phyloP scores from a whole-genome alignment of 2,329 filamentous ascomycete genomes.

The Fusarium sublunatum region DNA sequence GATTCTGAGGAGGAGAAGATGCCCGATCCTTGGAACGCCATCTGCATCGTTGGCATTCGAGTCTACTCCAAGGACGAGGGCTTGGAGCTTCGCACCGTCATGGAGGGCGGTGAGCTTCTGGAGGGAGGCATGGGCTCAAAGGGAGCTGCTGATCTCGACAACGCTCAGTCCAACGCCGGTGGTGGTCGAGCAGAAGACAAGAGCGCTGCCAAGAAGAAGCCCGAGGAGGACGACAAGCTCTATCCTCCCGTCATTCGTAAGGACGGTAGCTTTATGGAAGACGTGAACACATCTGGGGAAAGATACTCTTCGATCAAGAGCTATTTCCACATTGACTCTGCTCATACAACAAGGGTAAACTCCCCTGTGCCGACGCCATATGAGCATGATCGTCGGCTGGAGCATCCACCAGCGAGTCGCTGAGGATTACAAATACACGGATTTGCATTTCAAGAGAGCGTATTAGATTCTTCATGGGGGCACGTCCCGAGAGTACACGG shows the following conservation, averaged over 20 bases:
- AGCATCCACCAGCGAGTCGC: conserved; percentile 17
- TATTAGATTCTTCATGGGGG: conserved; percentile 18
- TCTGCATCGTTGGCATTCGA: conserved; percentile 69
- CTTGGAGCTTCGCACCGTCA: conserved; percentile 65
- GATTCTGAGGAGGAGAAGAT: conserved; percentile 68
- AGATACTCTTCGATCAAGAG: conserved; percentile 43
- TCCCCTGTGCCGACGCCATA: conserved; percentile 49
- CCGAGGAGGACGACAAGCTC: conserved; percentile 10
- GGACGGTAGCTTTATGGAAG: conserved; percentile 41
- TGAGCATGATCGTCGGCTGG: conserved; percentile 46
- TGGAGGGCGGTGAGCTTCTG: conserved; percentile 65
- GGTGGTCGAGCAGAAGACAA: conserved; percentile 54
- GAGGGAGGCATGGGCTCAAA: conserved; percentile 69
- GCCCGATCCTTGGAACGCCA: conserved; percentile 70
- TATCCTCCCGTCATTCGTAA: conserved; percentile 45
- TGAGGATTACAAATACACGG: conserved; percentile 3
- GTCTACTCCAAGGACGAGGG: conserved; percentile 70
- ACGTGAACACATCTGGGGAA: conserved; percentile 28
- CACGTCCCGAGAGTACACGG: conserved; percentile 31
- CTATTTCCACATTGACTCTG: conserved; percentile 47
- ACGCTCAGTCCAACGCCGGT: conserved; percentile 66
- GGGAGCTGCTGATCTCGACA: conserved; percentile 66
- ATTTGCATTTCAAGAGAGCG: conserved; percentile 25
- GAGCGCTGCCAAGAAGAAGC: conserved; percentile 11
- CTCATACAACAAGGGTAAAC: conserved; percentile 44